phyloP scores from a whole-genome alignment of 78 protist genomes.

The Polysphondylium violaceum region DNA sequence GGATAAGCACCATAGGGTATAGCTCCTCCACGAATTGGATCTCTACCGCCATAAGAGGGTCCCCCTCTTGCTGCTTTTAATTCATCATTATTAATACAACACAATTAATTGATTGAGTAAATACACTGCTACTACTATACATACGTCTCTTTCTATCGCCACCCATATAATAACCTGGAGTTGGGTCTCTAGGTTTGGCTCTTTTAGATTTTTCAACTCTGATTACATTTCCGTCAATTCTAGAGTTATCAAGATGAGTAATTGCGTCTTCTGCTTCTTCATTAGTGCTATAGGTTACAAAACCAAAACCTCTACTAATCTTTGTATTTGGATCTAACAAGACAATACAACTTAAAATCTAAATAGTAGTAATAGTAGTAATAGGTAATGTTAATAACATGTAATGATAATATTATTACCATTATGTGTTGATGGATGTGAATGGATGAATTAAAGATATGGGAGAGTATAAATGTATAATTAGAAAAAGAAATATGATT shows the following conservation, averaged over 20 bases:
- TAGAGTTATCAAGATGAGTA: slow-evolving; percentile 27
- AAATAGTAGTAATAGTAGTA: neutral
- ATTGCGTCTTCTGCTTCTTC: slow-evolving; percentile 73
- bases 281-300: slow-evolving; percentile 14
- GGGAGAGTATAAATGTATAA: neutral
- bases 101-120: neutral
- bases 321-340: slow-evolving; percentile 73
- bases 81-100: neutral
- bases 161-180: slow-evolving; percentile 77
- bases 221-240: slow-evolving; percentile 54
- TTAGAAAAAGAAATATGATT: neutral
- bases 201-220: slow-evolving; percentile 63
- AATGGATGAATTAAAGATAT: neutral
- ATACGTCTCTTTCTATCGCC: slow-evolving; percentile 39
- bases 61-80: neutral
- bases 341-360: slow-evolving; percentile 45
- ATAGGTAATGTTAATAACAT: neutral
- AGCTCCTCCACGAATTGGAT: neutral
- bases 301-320: slow-evolving; percentile 65
- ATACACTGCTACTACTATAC: neutral
- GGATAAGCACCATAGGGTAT: slow-evolving; percentile 22
- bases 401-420: neutral
- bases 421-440: neutral
- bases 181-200: slow-evolving; percentile 67
- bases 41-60: slow-evolving; percentile 6